Evolutionary conservation across 2,329 filamentous ascomycete species (phyloP).

Genomic region (Pseudogymnoascus destructans): DNA sequence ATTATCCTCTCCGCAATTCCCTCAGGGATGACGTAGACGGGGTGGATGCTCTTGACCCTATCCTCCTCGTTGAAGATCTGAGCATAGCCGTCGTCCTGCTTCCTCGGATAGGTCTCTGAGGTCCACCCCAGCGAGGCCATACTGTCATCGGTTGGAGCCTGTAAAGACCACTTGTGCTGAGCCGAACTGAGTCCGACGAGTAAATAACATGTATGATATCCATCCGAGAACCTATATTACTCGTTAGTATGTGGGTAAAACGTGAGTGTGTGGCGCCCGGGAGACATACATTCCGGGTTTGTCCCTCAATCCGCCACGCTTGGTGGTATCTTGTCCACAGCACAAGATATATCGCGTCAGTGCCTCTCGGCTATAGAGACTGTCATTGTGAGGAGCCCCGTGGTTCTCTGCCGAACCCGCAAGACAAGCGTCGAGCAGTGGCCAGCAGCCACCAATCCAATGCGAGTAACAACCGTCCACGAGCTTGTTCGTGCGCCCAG

Average conservation of each 20-base stretch:
- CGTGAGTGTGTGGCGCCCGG: constrained; percentile 9
- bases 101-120: constrained; percentile 30
- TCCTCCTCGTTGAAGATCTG: constrained; percentile 61
- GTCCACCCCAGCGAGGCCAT: constrained; percentile 28
- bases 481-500: constrained; percentile 90
- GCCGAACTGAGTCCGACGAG: constrained; percentile 73
- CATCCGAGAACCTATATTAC: constrained; percentile 54
- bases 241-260: constrained; percentile 7
- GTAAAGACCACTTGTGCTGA: constrained; percentile 52
- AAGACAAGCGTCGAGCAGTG: constrained; percentile 70
- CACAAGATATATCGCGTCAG: constrained; percentile 79
- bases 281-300: constrained; percentile 68
- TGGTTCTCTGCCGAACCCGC: constrained; percentile 27
- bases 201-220: constrained; percentile 89
- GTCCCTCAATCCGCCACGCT: constrained; percentile 72
- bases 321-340: constrained; percentile 66
- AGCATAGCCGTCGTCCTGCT: constrained; percentile 31
- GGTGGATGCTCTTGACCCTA: constrained; percentile 58
- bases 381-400: constrained; percentile 26
- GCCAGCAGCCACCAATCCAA: constrained; percentile 94
- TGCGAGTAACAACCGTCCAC: constrained; percentile 98
- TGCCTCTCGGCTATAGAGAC: constrained; percentile 69
- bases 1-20: constrained; percentile 27
- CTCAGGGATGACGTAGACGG: constrained; percentile 73
- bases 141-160: constrained; percentile 19